Evolutionary conservation across 257 asterid genomes (phyloP), one percentile per base, ranked within the genome.

Genomic region (Solanum piurae): DNA sequence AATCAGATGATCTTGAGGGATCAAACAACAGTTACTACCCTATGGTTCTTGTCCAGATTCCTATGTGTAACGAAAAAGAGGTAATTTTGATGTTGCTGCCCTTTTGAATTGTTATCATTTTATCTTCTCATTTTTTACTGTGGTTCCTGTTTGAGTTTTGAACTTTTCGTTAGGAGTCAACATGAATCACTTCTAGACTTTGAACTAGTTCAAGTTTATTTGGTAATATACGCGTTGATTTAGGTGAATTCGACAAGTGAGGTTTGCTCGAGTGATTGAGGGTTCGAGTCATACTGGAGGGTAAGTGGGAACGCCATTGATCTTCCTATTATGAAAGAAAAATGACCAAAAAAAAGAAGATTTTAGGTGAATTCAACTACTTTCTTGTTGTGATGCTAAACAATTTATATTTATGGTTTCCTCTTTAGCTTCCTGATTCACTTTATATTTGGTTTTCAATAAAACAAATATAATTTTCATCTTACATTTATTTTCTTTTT

Each of bases 11-110:
- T 88, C 46, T 88, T 12, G 94, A 93, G 85, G 91, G 91, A 40
- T 75, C 86, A 16, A 69, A 27, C 36, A 42, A 75, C 31, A 42
- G 71, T 27, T 93, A 89, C 44, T 92, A 90, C 75, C 98, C 98
- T 7, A 92, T 93, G 96, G 96, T 94, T 90, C 95, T 94, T 85
- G 98, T 94, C 84, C 98, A 94, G 90, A 93, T 94, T 89, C 98
- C 98, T 55, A 94, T 94, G 98, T 93, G 98, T 89, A 94, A 94
- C 27, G 98, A 94, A 89, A 86, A 91, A 58, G 98, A 94, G 98
- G 96, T 93, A 80, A 44, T 46, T 16, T 74, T 77, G 21, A 2
- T 49, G 12, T 31, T 82, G 85, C 69, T 29, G 18, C 29, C 42
- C 29, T 82, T 74, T 82, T 49, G 44, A 82, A 49, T 49, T 29